Percentiles rank a stretch among this genome's conserved stretches.
Evolutionary conservation across 2,329 filamentous ascomycete genomes (phyloP).

Genomic region (Xylariaceae sp.): DNA sequence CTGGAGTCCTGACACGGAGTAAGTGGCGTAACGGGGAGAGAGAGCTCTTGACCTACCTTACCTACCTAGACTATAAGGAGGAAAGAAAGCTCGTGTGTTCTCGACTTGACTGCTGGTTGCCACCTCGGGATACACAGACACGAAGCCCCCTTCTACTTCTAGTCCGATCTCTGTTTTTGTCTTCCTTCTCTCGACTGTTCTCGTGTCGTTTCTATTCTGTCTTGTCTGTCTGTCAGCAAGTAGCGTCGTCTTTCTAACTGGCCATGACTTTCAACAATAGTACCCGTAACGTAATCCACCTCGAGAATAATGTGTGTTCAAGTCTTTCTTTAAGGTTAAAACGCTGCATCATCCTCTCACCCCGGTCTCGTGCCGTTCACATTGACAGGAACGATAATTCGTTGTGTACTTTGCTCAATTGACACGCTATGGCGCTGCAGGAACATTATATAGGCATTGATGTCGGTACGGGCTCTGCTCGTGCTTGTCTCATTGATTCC

Average conservation of each 20-base stretch:
- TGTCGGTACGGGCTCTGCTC: conserved; percentile 90
- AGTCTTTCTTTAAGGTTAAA: background rate
- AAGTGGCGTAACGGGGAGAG: conserved; percentile 10
- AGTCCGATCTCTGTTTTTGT: no score
- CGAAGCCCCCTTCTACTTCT: background rate
- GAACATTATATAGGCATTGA: conserved; percentile 79
- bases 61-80: background rate
- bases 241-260: conserved; percentile 12
- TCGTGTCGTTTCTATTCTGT: no score
- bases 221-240: background rate
- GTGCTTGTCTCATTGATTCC: conserved; percentile 91
- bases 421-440: conserved; percentile 31
- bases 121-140: background rate
- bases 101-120: background rate
- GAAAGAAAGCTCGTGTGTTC: no score
- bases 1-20: conserved; percentile 16
- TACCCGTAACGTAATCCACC: conserved; percentile 31
- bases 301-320: conserved; percentile 31
- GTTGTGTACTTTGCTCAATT: conserved; percentile 15
- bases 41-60: background rate
- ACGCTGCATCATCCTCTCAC: background rate
- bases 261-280: conserved; percentile 25
- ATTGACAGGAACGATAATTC: background rate
- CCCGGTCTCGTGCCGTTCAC: background rate
- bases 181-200: no score